Conservation (phyloP, 2,329 filamentous ascomycete genomes). For the Parastagonospora nodorum region DNA sequence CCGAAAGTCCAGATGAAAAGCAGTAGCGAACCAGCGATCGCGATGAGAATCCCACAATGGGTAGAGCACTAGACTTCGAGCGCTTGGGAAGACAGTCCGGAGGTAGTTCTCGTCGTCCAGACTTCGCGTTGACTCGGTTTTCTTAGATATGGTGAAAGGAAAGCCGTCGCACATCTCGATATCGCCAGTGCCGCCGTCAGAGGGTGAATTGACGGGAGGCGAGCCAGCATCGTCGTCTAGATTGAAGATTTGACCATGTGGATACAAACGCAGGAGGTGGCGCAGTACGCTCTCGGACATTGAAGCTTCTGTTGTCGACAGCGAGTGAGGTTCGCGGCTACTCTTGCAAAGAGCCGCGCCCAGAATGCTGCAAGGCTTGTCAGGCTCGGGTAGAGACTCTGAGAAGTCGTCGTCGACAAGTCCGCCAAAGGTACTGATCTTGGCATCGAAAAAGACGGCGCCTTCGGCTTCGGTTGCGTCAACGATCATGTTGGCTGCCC, state of each 20-base stretch:
- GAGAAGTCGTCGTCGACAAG: constrained; percentile 44
- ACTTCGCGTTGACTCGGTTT: constrained; percentile 35
- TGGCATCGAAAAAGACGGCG: constrained; percentile 46
- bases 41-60: constrained; percentile 48
- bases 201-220: constrained; percentile 22
- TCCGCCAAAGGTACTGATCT: constrained; percentile 45
- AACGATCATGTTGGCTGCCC: constrained; percentile 47
- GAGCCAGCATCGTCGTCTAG: constrained; percentile 34
- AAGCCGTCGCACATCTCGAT: constrained; percentile 28
- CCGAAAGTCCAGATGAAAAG: constrained; percentile 47
- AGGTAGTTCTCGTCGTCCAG: constrained; percentile 43
- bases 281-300: constrained; percentile 41
- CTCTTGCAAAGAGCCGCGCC: constrained; percentile 33
- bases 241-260: constrained; percentile 47
- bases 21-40: constrained; percentile 46
- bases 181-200: constrained; percentile 9
- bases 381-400: constrained; percentile 36
- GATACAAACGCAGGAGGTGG: constrained; percentile 40
- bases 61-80: constrained; percentile 45
- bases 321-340: constrained; percentile 9
- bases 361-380: constrained; percentile 40
- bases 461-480: constrained; percentile 46
- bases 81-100: constrained; percentile 41
- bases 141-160: constrained; percentile 27
- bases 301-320: constrained; percentile 20